Conservation (phyloP, 805 yeast genomes). For the Babjeviella inositovora region DNA sequence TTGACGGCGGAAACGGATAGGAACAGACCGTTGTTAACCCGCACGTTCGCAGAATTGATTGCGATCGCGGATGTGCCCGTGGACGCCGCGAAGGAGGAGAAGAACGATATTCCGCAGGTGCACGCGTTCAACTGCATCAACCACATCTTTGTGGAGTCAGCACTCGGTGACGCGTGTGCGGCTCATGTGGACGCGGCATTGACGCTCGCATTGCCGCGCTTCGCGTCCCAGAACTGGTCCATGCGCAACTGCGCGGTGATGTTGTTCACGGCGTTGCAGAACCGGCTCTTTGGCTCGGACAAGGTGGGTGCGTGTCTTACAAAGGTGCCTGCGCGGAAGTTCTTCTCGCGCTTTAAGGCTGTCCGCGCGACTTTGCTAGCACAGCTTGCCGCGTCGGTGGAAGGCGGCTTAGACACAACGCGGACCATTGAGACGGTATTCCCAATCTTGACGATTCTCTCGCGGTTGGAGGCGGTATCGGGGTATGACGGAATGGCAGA, state of each 20-base stretch:
- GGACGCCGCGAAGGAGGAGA: constrained; percentile 27
- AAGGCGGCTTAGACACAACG: constrained; percentile 5
- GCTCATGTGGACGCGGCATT: constrained; percentile 41
- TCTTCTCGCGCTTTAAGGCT: constrained; percentile 50
- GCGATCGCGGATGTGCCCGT: constrained; percentile 35
- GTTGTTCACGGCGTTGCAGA: constrained; percentile 78
- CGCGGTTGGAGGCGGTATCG: constrained; percentile 48
- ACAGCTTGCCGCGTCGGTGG: constrained; percentile 16
- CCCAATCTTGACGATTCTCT: constrained; percentile 59
- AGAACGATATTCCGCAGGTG: constrained; percentile 75
- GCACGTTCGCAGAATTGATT: constrained; percentile 34
- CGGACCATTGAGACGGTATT: constrained; percentile 39
- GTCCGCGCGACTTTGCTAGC: constrained; percentile 31
- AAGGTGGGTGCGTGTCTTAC: constrained; percentile 16
- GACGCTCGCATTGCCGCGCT: constrained; percentile 40
- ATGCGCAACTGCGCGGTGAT: constrained; percentile 85
- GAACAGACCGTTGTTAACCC: constrained; percentile 19
- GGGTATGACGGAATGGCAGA: constrained; percentile 33
- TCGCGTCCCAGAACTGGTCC: constrained; percentile 65
- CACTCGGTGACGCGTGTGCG: constrained; percentile 35
- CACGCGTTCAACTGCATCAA: constrained; percentile 83
- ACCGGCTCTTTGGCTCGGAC: constrained; percentile 58
- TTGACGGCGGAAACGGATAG: constrained; percentile 29
- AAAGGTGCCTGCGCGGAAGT: constrained; percentile 39
- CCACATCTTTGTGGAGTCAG: constrained; percentile 57